Percentiles rank a stretch among this genome's conserved stretches.
Evolutionary conservation across 176 grass and related monocot species (phyloP).

Genomic region (Oryza brachyantha): DNA sequence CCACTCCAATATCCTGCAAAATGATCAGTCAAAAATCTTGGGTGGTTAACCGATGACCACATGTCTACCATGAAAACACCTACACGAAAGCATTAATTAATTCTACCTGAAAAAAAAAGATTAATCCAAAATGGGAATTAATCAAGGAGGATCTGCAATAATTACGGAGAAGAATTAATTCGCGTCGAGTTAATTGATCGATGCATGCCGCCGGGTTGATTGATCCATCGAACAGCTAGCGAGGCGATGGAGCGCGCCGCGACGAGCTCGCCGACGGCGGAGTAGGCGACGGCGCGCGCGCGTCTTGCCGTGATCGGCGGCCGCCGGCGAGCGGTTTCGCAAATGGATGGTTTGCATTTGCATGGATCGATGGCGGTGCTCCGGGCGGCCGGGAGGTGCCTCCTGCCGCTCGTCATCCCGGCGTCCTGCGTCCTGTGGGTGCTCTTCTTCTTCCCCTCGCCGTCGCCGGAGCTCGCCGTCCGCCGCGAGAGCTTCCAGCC

Average conservation of each 20-base stretch:
- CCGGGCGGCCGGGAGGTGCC: constrained; percentile 6
- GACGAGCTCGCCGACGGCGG: not conserved
- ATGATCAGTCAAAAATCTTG: not conserved
- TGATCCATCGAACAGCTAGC: not conserved
- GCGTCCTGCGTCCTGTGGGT: constrained; percentile 33
- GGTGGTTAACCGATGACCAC: not conserved
- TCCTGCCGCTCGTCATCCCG: constrained; percentile 28
- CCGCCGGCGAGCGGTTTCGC: not conserved
- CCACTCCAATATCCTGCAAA: not conserved
- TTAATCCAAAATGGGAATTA: too few species aligned
- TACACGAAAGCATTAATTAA: too few species aligned
- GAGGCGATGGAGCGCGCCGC: too few species aligned
- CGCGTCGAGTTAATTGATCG: too few species aligned
- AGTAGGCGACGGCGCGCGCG: not conserved
- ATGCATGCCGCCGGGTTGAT: not conserved
- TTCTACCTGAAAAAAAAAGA: too few species aligned
- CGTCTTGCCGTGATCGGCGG: not conserved
- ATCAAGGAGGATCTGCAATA: too few species aligned
- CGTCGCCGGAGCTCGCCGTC: not conserved
- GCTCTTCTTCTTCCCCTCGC: constrained; percentile 29
- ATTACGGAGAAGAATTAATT: too few species aligned
- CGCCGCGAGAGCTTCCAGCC: not conserved
- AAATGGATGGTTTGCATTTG: too few species aligned
- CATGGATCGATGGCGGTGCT: constrained; percentile 31
- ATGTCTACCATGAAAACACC: too few species aligned